phyloP scores from a whole-genome alignment of 208 protist genomes.

The Trypanosoma cruzi region DNA sequence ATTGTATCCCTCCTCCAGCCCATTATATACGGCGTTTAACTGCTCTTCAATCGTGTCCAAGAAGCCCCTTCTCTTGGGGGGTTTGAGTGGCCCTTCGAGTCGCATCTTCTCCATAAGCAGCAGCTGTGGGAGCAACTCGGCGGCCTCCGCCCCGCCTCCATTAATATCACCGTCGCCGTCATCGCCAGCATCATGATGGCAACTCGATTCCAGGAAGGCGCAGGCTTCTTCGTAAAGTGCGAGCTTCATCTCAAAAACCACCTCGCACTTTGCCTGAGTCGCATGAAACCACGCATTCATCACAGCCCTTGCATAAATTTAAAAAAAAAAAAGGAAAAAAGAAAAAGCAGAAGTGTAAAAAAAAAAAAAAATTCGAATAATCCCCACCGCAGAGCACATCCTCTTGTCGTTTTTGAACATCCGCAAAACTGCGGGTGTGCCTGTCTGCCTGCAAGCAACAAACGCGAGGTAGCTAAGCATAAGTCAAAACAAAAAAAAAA shows the following conservation, averaged over 20 bases:
- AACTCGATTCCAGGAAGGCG: constrained; percentile 14
- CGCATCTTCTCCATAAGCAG: constrained; percentile 5
- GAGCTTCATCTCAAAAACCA: constrained; percentile 61
- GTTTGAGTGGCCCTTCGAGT: constrained; percentile 31
- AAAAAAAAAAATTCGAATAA: not conserved
- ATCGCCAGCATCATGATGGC: not conserved
- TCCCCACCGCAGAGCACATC: not conserved
- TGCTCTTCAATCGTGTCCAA: constrained; percentile 55
- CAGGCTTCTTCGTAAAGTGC: constrained; percentile 58
- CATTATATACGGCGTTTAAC: constrained; percentile 49
- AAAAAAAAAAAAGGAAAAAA: not conserved
- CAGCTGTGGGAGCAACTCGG: not conserved
- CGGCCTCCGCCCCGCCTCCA: constrained; percentile 1
- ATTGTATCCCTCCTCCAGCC: constrained; percentile 50
- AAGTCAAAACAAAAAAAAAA: constrained; percentile 10
- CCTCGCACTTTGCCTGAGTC: constrained; percentile 38
- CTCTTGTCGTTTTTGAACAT: not conserved
- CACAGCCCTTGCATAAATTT: not conserved
- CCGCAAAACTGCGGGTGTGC: no score
- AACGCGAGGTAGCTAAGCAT: not conserved
- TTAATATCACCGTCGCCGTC: not conserved
- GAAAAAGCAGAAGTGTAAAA: not conserved
- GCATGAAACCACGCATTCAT: constrained; percentile 67
- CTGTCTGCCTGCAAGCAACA: not conserved
- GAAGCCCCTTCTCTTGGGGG: constrained; percentile 26